Base-by-base conservation (phyloP, 768 basidiomycete species). In the Russula griseocarnosa region DNA sequence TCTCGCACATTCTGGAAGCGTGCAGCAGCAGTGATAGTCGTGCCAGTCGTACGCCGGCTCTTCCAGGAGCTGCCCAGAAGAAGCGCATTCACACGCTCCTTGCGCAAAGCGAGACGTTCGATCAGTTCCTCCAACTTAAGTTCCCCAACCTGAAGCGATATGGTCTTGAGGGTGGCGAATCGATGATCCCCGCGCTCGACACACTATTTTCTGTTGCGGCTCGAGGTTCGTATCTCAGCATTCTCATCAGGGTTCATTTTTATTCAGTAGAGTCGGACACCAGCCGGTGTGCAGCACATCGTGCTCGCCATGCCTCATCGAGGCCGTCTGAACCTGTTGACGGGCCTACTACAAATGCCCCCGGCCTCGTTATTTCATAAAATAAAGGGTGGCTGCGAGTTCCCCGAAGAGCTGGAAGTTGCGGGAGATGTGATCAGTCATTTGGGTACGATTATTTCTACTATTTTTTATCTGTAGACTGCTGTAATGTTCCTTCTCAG, bases 151-250 rank as follows among this genome's bases (percentile, higher is more conserved):
- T 91, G 72, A 91, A 90, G 74, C 82, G 90, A 70, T 92, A 92
- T 73, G 93, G 91, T 0, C 79, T 95, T 42, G 94, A 97, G 74
- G 94, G 94, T 3, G 94, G 89, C 1, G 94, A 96, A 76, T 92
- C 91, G 3, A 95, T 96, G 94, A 75, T 97, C 28, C 89, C 92
- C 5, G 94, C 92, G 1, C 77, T 96, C 3, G 91, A 94, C 64
- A 78, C 83, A 0, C 73, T 97, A 20, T 92, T 97, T 69, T 76
- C 79, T 0, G 78, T 82, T 2, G 86, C 92, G 9, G 81, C 90
- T 3, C 74, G 77, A 69, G 82, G 87, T 86, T 56, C 24, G 69
- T 71, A 18, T 42, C 14, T 22, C 40, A 8, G 5, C 26, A n/a
- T 38, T 47, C 63, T n/a, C 40, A 14, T 36, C 11, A 64, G 2